Evolutionary conservation across 345 rosid genomes (phyloP), one percentile per base, ranked within the genome.

Genomic region (Nasturtium officinale): DNA sequence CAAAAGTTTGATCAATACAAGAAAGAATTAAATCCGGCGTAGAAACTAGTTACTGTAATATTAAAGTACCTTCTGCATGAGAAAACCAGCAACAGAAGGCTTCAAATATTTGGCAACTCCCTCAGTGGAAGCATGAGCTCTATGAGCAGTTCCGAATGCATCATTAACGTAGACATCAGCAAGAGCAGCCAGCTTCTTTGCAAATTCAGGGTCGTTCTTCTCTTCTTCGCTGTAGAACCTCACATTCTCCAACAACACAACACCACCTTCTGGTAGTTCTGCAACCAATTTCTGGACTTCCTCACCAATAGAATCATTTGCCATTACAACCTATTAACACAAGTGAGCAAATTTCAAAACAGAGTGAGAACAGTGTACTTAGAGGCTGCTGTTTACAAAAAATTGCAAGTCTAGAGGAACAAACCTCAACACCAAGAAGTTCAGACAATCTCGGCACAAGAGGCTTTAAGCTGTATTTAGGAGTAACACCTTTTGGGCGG

Each of bases 41-140:
- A 33, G 3, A 55, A 42, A 51, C 8, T 16, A 9, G 35, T 51
- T 26, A 28, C 51, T 3, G 30, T 5, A 64, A 57, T 15, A 9
- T 29, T 2, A 13, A 45, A 35, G 2, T 3, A 91, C 97, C 96
- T 92, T 92, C 80, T 90, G 98, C 90, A 90, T 81, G 57, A 90
- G 98, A 82, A 90, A 92, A 63, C 98, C 98, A 69, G 98, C 96
- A 66, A 92, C 96, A 1, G 98, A 85, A 67, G 98, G 98, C 81
- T 89, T 92, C 91, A 92, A 85, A 76, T 73, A 86, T 20, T 85
- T 88, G 43, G 98, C 87, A 54, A 89, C 98, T 37, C 98, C 98
- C 71, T 93, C 97, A 6, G 97, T 93, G 23, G 98, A 93, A 50
- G 98, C 97, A 84, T 93, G 98, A 61, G 98, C 98, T 78, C 98